phyloP scores from a whole-genome alignment of 225 moss, liverwort and hornwort species.

The Antitrichia curtipendula region DNA sequence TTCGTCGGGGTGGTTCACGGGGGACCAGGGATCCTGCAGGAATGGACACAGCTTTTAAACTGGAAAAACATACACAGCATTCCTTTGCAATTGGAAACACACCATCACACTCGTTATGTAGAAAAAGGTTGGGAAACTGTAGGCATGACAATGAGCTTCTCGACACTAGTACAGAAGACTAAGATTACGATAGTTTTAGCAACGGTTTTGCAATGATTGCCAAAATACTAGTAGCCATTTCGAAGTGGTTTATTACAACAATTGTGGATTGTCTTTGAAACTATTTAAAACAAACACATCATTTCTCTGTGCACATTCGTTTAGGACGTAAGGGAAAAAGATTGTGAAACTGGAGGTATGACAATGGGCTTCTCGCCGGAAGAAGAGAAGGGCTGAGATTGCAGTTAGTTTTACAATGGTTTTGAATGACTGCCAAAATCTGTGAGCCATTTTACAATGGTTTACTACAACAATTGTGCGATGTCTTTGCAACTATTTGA shows the following conservation, averaged over 20 bases:
- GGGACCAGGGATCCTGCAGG: constrained; percentile 1
- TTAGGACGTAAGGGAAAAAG: neutral
- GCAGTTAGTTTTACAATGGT: neutral
- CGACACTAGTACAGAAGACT: neutral
- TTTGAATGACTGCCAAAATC: neutral
- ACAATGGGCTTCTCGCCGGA: neutral
- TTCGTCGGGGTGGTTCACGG: neutral
- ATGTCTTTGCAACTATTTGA: neutral
- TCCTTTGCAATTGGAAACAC: neutral
- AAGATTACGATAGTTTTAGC: neutral
- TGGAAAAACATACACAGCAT: neutral
- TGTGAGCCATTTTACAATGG: neutral
- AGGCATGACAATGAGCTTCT: neutral
- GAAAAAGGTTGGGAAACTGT: neutral
- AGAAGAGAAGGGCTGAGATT: neutral
- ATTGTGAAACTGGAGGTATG: neutral
- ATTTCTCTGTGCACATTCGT: neutral
- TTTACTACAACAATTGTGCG: no score
- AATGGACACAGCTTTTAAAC: neutral
- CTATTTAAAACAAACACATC: neutral
- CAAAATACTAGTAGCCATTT: neutral
- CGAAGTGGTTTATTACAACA: neutral
- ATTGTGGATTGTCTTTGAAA: neutral
- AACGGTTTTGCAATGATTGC: neutral
- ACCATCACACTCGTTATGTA: neutral